Evolutionary conservation across 495 filamentous ascomycete species (phyloP).

Genomic region (Penicillium steckii): DNA sequence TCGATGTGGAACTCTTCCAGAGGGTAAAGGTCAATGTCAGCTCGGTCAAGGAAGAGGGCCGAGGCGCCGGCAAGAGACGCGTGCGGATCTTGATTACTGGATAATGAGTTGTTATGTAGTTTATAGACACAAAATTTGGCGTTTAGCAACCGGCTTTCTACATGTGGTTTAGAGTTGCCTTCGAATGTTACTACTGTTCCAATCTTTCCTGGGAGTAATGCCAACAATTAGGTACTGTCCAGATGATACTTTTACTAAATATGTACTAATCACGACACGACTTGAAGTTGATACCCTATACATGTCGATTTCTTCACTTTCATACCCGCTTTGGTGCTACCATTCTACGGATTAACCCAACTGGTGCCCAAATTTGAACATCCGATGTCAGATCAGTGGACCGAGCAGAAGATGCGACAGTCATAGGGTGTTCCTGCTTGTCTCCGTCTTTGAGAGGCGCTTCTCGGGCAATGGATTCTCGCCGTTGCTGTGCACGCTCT

Average conservation of each 20-base stretch:
- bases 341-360: constrained; percentile 32
- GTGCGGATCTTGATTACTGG: constrained; percentile 42
- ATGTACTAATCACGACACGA: too few relatives aligned
- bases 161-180: not conserved
- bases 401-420: not conserved
- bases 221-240: too few relatives aligned
- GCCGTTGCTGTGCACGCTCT: constrained; percentile 33
- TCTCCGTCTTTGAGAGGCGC: constrained; percentile 11
- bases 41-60: constrained; percentile 82
- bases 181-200: not conserved
- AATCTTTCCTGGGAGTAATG: too few relatives aligned
- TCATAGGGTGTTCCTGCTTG: constrained; percentile 15
- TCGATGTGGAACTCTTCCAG: constrained; percentile 78
- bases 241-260: too few relatives aligned
- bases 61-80: constrained; percentile 83
- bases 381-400: not conserved
- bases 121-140: constrained; percentile 13
- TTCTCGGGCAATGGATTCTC: constrained; percentile 9
- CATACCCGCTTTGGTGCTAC: constrained; percentile 31
- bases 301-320: not conserved
- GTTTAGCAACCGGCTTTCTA: constrained; percentile 4
- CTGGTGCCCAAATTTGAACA: constrained; percentile 26
- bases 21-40: constrained; percentile 84
- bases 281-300: too few relatives aligned
- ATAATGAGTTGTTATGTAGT: constrained; percentile 7